A percentile compares a stretch with the other conserved stretches of the same genome.
Evolutionary conservation across 768 basidiomycete species (phyloP).

Genomic region (Termitomyces titanicus): DNA sequence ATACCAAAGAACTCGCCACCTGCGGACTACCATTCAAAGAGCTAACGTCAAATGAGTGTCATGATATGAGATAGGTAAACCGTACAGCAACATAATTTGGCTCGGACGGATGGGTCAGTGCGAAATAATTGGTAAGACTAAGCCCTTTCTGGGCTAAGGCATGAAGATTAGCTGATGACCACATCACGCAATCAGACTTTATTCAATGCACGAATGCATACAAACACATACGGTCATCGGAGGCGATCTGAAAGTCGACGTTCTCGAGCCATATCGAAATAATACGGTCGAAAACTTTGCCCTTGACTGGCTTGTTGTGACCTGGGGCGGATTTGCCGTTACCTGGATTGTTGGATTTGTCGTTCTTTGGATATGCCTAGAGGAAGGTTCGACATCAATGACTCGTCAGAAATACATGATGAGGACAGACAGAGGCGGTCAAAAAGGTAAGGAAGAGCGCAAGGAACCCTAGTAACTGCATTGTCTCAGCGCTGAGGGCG

Average conservation of each 20-base stretch:
- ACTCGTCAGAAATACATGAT: neutral
- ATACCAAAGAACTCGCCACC: constrained; percentile 31
- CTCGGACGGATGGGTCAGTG: constrained; percentile 55
- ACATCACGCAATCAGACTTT: neutral
- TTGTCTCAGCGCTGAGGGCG: neutral
- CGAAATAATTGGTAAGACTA: constrained; percentile 41
- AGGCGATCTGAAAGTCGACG: constrained; percentile 39
- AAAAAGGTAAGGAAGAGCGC: neutral
- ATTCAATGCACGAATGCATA: neutral
- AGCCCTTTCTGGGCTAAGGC: constrained; percentile 48
- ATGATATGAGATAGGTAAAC: constrained; percentile 17
- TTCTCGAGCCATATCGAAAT: constrained; percentile 58
- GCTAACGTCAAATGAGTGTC: neutral
- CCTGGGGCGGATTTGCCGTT: neutral
- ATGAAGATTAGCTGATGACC: constrained; percentile 21
- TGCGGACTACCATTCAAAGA: constrained; percentile 1
- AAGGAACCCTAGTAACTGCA: neutral
- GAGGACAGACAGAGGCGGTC: neutral
- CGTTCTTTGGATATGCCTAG: neutral
- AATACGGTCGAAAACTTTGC: constrained; percentile 28
- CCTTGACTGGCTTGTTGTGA: constrained; percentile 6
- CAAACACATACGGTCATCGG: constrained; percentile 21
- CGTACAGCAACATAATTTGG: constrained; percentile 52
- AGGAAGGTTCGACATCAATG: neutral
- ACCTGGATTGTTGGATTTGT: neutral